Evolutionary conservation across 148 eudicot genomes (phyloP).

Genomic region (Chenopodium formosanum): DNA sequence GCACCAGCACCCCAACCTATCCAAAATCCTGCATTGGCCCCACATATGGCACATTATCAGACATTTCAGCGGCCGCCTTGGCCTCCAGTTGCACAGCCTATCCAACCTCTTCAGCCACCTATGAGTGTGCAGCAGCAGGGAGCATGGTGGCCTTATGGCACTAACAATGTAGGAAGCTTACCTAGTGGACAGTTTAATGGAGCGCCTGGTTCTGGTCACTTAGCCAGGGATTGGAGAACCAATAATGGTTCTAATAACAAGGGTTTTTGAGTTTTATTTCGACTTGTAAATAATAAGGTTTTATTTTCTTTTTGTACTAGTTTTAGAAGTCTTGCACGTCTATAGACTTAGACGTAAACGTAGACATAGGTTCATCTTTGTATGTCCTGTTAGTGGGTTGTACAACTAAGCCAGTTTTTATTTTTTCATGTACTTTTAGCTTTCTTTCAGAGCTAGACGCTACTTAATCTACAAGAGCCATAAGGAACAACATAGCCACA

Average conservation of each 20-base stretch:
- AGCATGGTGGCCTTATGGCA: slow-evolving; percentile 37
- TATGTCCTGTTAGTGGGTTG: not conserved
- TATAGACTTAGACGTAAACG: not conserved
- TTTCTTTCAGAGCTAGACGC: not conserved
- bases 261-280: slow-evolving; percentile 29
- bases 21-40: slow-evolving; percentile 14
- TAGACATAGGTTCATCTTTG: not conserved
- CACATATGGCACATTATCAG: slow-evolving; percentile 23
- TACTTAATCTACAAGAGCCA: not conserved
- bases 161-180: slow-evolving; percentile 16
- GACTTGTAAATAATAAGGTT: slow-evolving; percentile 10
- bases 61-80: slow-evolving; percentile 16
- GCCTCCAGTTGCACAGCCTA: slow-evolving; percentile 19
- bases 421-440: not conserved
- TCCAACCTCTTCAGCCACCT: slow-evolving; percentile 36
- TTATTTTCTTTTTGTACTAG: not conserved
- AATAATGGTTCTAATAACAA: slow-evolving; percentile 26
- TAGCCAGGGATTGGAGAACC: slow-evolving; percentile 30
- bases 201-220: slow-evolving; percentile 22
- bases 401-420: not conserved
- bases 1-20: slow-evolving; percentile 3
- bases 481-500: not conserved
- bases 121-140: slow-evolving; percentile 33
- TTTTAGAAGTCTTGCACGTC: not conserved
- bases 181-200: slow-evolving; percentile 31